These are phyloP conservation scores for Yamagishiella unicocca DNA, from an alignment of 139 green algal genomes.

Conservation along the genomic window DNA sequence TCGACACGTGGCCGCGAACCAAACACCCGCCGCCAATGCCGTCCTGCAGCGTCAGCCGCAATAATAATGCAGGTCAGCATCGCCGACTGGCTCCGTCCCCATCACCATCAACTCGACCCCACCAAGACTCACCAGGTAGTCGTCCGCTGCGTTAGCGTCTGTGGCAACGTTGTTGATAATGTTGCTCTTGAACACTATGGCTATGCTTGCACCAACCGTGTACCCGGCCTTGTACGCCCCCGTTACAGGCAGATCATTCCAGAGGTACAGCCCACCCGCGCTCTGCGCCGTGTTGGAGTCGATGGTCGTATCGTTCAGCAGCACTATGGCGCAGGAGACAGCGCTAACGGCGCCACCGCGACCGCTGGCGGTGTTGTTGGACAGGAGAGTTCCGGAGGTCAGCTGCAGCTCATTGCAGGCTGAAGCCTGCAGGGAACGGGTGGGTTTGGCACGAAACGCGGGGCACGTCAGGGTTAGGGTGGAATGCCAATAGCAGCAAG, in stretches of 20 bases:
- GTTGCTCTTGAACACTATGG: background rate
- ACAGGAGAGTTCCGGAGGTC: background rate
- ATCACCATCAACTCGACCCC: background rate
- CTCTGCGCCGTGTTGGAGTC: background rate
- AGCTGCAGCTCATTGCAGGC: constrained; percentile 23
- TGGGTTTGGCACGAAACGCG: background rate
- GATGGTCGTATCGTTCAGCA: background rate
- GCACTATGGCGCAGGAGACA: background rate
- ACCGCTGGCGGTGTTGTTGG: constrained; percentile 1
- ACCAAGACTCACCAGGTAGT: background rate
- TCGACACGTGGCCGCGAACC: constrained; percentile 1
- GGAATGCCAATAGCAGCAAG: no score
- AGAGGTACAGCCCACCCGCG: background rate
- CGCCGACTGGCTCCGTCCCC: no score
- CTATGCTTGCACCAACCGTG: background rate
- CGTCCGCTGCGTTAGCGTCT: background rate
- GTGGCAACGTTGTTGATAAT: background rate
- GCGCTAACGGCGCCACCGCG: background rate
- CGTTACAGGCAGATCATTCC: background rate
- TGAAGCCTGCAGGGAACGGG: background rate
- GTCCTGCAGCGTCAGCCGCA: background rate
- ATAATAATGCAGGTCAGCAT: no score
- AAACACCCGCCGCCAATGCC: constrained; percentile 25
- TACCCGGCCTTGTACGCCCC: background rate
- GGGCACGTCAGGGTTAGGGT: no score